Conservation (phyloP, 1,284 basidiomycete species). For the Moesziomyces parantarcticus region DNA sequence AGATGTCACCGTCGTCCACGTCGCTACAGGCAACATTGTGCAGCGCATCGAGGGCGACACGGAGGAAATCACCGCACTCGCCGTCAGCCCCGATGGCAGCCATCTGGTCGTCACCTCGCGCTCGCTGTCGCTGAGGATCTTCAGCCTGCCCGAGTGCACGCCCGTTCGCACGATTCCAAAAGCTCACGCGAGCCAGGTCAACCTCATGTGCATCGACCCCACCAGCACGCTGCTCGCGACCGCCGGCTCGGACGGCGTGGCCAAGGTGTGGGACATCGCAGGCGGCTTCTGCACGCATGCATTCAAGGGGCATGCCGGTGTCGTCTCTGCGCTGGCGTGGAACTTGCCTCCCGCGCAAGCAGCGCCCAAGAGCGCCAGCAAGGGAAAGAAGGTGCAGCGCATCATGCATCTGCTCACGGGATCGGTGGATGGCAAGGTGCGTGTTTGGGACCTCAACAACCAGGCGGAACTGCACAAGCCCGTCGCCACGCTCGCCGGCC, state of each 20-base stretch:
- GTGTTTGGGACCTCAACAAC: slow-evolving; percentile 64
- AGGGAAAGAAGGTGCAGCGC: slow-evolving; percentile 8
- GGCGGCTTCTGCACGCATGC: slow-evolving; percentile 92
- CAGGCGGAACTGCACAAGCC: slow-evolving; percentile 48
- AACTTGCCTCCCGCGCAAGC: slow-evolving; percentile 77
- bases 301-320: slow-evolving; percentile 90
- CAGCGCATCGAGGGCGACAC: slow-evolving; percentile 66
- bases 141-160: slow-evolving; percentile 68
- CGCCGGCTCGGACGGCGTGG: slow-evolving; percentile 92
- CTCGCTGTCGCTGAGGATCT: slow-evolving; percentile 71
- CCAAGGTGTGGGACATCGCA: slow-evolving; percentile 94
- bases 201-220: slow-evolving; percentile 81
- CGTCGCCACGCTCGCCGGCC: slow-evolving; percentile 46
- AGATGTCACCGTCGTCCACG: slow-evolving; percentile 83
- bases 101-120: slow-evolving; percentile 71
- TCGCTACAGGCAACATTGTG: slow-evolving; percentile 78
- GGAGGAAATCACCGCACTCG: slow-evolving; percentile 71
- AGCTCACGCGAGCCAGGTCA: slow-evolving; percentile 91
- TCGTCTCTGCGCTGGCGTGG: slow-evolving; percentile 87
- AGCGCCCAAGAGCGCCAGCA: slow-evolving; percentile 3
- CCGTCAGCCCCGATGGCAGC: slow-evolving; percentile 62
- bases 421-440: slow-evolving; percentile 72
- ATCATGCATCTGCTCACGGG: slow-evolving; percentile 87
- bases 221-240: slow-evolving; percentile 91
- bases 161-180: slow-evolving; percentile 79